Base-by-base conservation (phyloP, 225 moss, liverwort and hornwort genomes). In the Marchantia polymorpha region DNA sequence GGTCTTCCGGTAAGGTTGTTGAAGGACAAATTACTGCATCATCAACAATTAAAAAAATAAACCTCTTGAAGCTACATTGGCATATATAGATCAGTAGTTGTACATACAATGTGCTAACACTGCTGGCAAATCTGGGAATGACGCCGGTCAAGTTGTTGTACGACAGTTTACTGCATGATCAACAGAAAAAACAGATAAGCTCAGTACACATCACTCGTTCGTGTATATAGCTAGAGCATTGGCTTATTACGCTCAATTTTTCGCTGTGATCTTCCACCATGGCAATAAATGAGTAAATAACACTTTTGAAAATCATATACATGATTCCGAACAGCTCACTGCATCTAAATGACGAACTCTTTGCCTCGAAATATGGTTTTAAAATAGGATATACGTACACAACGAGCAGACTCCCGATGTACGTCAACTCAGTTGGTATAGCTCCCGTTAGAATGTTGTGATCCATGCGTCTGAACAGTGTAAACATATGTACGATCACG, bases 111-210 rank as follows among this genome's bases (percentile, higher is more conserved):
- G 84, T 84, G 60, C 72, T 84, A 29, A 87, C 87, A 15, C 81
- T 72, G 66, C 73, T 82, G 0, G 87, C 83, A 64, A 87, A 87
- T 15, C 68, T 75, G 46, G 87, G 87, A 30, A 79, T 54, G 8
- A 81, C 65, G 46, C 87, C 87, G 0, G 79, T 84, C 19, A 87
- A 50, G 20, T 87, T 84, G 84, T 87, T 87, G 84, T 82, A 84
- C 6, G 87, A 87, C 17, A 87, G 68, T 27, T 84, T 82, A 8
- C 87, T 87, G 87, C 79, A 63, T 19, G 48, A 19, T 48, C 26
- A 51, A 73, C 73, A 55, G 5, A 23, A 39, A 55, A 54, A 22
- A 67, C 10, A 8, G 7, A 49, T 1, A 17, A 69, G 17, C 29
- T 12, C 51, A 30, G 55, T 16, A 50, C 22, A 73, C 50, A 47